Evolutionary conservation across 23 red algal genomes (phyloP).

Genomic region (Agarophyton chilense): DNA sequence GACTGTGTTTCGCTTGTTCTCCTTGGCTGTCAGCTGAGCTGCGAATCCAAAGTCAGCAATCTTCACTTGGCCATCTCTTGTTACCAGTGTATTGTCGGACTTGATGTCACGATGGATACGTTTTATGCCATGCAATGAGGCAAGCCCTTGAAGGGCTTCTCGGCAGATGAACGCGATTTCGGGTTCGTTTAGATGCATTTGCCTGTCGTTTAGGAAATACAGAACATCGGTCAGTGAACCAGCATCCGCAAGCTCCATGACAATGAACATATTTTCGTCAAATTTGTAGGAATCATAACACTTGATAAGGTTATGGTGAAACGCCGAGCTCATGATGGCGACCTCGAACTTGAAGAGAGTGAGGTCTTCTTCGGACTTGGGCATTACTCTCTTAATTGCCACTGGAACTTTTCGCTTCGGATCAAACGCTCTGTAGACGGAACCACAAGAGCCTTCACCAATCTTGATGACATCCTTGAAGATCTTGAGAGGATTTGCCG

Average conservation of each 20-base stretch:
- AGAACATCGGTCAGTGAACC: slow-evolving; percentile 93
- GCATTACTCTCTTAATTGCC: slow-evolving; percentile 88
- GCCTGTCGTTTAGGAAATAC: slow-evolving; percentile 72
- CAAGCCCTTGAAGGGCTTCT: slow-evolving; percentile 88
- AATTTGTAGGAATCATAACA: slow-evolving; percentile 76
- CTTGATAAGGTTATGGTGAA: slow-evolving; percentile 90
- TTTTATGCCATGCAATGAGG: slow-evolving; percentile 73
- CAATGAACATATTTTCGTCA: slow-evolving; percentile 77
- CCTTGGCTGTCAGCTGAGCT: slow-evolving; percentile 75
- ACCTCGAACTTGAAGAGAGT: slow-evolving; percentile 90
- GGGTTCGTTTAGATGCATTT: slow-evolving; percentile 78
- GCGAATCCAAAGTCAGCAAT: slow-evolving; percentile 96
- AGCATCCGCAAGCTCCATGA: slow-evolving; percentile 88
- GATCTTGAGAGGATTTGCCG: slow-evolving; percentile 77
- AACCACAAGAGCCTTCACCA: slow-evolving; percentile 88
- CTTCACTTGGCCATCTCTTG: slow-evolving; percentile 68
- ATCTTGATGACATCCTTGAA: slow-evolving; percentile 84
- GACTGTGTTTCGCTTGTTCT: slow-evolving; percentile 77
- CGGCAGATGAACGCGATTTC: slow-evolving; percentile 80
- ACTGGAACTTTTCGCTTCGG: slow-evolving; percentile 42
- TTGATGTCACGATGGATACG: slow-evolving; percentile 95
- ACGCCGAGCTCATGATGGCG: slow-evolving; percentile 81
- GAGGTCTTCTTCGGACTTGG: slow-evolving; percentile 65
- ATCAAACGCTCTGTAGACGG: slow-evolving; percentile 80
- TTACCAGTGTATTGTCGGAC: slow-evolving; percentile 85